A percentile compares a stretch with the other conserved stretches of the same genome.
Conservation (phyloP, 176 grass and related monocot species). For the Thinopyrum elongatum region DNA sequence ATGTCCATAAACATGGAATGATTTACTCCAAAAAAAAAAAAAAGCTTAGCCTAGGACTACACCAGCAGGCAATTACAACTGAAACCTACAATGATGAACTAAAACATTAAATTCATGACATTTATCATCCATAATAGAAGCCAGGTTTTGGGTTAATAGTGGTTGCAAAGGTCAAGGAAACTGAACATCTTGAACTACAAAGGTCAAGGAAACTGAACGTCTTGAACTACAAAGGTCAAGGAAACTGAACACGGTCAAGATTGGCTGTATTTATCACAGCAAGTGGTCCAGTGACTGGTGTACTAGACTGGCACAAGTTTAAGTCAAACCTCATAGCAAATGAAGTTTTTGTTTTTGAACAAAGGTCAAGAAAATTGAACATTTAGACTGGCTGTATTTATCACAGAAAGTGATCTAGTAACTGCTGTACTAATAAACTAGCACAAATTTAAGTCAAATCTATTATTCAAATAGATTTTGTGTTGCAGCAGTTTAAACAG, state of each 20-base stretch:
- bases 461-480: not conserved
- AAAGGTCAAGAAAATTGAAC: not conserved
- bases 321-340: too few species aligned
- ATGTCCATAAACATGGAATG: not conserved
- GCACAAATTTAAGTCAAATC: not conserved
- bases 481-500: not conserved
- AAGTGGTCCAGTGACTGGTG: not conserved
- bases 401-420: not conserved
- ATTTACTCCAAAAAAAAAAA: not conserved
- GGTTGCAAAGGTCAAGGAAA: not conserved
- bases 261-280: not conserved
- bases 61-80: not conserved
- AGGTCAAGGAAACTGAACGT: not conserved
- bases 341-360: too few species aligned
- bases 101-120: slow-evolving; percentile 26
- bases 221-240: not conserved
- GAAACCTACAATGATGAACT: not conserved
- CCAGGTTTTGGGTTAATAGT: not conserved
- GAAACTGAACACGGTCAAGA: not conserved
- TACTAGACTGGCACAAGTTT: too few species aligned
- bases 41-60: not conserved
- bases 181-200: not conserved
- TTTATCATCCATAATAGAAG: not conserved
- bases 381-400: not conserved
- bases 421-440: not conserved